These are phyloP conservation scores for Fagopyrum esculentum DNA, from an alignment of 148 eudicot genomes.

Conservation along the genomic window DNA sequence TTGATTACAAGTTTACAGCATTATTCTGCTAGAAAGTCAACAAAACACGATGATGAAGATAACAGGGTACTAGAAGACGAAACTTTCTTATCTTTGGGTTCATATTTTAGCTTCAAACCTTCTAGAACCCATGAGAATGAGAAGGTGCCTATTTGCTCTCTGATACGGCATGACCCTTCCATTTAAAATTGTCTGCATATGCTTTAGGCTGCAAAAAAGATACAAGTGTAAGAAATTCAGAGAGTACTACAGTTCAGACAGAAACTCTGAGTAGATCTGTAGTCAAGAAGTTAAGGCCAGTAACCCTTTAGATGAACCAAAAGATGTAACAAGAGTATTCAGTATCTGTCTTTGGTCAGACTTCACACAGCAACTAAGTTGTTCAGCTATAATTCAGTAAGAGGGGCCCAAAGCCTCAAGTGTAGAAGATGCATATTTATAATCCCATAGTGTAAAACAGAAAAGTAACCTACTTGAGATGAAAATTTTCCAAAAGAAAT, in stretches of 20 bases:
- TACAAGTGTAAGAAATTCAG: neutral
- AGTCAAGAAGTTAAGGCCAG: neutral
- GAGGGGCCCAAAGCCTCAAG: neutral
- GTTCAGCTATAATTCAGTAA: neutral
- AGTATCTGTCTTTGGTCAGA: neutral
- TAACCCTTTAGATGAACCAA: neutral
- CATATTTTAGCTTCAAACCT: neutral
- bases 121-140: slow-evolving; percentile 1
- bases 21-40: slow-evolving; percentile 1
- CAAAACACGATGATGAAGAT: neutral
- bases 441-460: neutral
- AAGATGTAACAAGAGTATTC: neutral
- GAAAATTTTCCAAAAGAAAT: neutral
- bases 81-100: slow-evolving; percentile 8
- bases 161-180: slow-evolving; percentile 40
- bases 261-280: neutral
- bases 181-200: slow-evolving; percentile 55
- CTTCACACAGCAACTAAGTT: neutral
- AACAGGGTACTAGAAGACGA: neutral
- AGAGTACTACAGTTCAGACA: neutral
- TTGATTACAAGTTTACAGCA: slow-evolving; percentile 10
- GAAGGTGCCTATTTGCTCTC: neutral
- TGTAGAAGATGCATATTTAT: neutral
- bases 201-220: slow-evolving; percentile 38
- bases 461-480: neutral